Percentiles rank a stretch among this genome's conserved stretches.
Evolutionary conservation across 2,329 filamentous ascomycete species (phyloP).

Genomic region (Zasmidium angulare): DNA sequence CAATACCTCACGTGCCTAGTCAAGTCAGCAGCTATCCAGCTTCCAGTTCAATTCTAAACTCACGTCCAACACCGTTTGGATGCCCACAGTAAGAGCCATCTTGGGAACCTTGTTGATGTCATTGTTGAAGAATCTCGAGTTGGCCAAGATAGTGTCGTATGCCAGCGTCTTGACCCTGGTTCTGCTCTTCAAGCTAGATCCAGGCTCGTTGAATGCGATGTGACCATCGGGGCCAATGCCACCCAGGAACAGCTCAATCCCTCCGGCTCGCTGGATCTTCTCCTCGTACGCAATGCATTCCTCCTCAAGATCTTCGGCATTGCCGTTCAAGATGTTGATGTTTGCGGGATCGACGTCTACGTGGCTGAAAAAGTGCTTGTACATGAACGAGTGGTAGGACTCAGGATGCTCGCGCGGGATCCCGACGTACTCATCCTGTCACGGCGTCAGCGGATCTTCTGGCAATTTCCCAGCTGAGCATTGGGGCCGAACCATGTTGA

Average conservation of each 20-base stretch:
- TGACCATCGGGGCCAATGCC: slow-evolving; percentile 85
- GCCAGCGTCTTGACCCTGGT: slow-evolving; percentile 85
- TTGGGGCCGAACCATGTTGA: slow-evolving; percentile 70
- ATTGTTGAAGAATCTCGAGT: slow-evolving; percentile 79
- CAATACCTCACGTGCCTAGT: slow-evolving; percentile 71
- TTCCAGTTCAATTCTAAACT: slow-evolving; percentile 19
- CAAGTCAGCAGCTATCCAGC: background rate
- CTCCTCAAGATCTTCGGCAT: slow-evolving; percentile 70
- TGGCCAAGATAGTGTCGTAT: slow-evolving; percentile 82
- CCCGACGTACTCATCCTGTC: slow-evolving; percentile 53
- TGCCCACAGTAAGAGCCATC: slow-evolving; percentile 81
- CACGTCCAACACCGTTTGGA: slow-evolving; percentile 75
- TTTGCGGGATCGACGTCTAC: slow-evolving; percentile 79
- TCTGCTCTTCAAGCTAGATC: slow-evolving; percentile 72
- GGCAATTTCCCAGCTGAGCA: background rate
- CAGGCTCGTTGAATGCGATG: slow-evolving; percentile 88
- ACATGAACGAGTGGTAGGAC: slow-evolving; percentile 91
- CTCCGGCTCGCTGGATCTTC: slow-evolving; percentile 70
- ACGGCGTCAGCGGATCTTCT: background rate
- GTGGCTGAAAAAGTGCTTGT: slow-evolving; percentile 85
- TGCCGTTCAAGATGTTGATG: slow-evolving; percentile 82
- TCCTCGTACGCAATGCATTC: slow-evolving; percentile 80
- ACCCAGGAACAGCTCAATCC: slow-evolving; percentile 82
- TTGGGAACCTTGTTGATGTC: slow-evolving; percentile 72
- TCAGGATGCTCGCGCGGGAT: slow-evolving; percentile 79